A percentile compares a stretch with the other conserved stretches of the same genome.
These are phyloP conservation scores for Tephrocybe sp. DNA, from an alignment of 768 basidiomycete species.

Conservation along the genomic window DNA sequence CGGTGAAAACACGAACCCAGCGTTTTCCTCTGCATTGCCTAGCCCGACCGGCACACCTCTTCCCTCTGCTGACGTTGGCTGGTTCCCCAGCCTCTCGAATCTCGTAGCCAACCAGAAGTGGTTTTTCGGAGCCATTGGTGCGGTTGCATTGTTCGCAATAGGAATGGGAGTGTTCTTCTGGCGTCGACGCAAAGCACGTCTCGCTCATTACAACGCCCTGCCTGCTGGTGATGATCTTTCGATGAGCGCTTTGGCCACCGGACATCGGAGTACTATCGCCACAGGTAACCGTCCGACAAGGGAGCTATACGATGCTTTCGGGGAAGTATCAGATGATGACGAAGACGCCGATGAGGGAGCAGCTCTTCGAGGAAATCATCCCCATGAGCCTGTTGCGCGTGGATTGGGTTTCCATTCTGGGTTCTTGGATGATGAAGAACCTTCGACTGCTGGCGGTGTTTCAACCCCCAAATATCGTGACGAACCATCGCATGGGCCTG, in stretches of 20 bases:
- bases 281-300: constrained; percentile 58
- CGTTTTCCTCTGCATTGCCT: constrained; percentile 47
- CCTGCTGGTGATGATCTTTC: constrained; percentile 68
- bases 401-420: constrained; percentile 70
- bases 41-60: constrained; percentile 34
- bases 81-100: constrained; percentile 78
- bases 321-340: constrained; percentile 82
- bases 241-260: constrained; percentile 67
- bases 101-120: constrained; percentile 79
- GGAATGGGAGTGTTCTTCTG: constrained; percentile 78
- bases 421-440: constrained; percentile 80
- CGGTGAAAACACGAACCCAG: constrained; percentile 80
- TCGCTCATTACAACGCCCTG: constrained; percentile 57
- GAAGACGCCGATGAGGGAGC: constrained; percentile 77
- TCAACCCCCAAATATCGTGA: constrained; percentile 47
- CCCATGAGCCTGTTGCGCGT: constrained; percentile 30
- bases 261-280: constrained; percentile 24
- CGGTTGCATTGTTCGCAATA: constrained; percentile 73
- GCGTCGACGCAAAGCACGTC: constrained; percentile 52
- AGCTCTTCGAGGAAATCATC: constrained; percentile 47
- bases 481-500: constrained; percentile 40
- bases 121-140: constrained; percentile 87
- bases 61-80: constrained; percentile 71
- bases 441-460: constrained; percentile 31
- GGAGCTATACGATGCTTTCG: constrained; percentile 97